A percentile compares a stretch with the other conserved stretches of the same genome.
Conservation (phyloP, 208 protist genomes). For the Trypanosomatidae sp. region DNA sequence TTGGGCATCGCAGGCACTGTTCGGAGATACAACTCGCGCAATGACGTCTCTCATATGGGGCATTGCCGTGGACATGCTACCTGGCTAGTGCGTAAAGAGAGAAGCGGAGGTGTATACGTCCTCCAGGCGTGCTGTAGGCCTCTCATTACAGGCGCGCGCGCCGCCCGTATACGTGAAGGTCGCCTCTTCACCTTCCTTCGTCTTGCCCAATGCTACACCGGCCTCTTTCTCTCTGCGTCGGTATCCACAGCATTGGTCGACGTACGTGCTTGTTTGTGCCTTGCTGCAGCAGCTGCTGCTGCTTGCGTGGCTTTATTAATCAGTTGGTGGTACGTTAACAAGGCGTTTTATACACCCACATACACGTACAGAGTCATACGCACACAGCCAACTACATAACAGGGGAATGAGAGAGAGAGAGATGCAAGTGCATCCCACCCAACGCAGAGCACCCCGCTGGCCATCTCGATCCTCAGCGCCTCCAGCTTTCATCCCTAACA, state of each 20-base stretch:
- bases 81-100: neutral
- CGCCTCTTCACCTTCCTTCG: neutral
- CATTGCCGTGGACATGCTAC: neutral
- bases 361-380: neutral
- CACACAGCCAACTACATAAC: neutral
- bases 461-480: no score
- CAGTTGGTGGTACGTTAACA: neutral
- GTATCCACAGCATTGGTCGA: neutral
- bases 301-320: neutral
- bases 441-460: no score
- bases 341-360: neutral
- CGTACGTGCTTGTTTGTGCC: neutral
- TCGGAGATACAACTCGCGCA: neutral
- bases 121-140: neutral
- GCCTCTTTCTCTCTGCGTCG: neutral
- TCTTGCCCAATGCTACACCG: no score
- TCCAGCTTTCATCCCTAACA: neutral
- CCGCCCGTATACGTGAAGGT: neutral
- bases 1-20: neutral
- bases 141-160: neutral
- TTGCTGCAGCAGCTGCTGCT: no score
- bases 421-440: neutral
- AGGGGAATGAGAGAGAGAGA: constrained; percentile 3
- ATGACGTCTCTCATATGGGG: neutral
- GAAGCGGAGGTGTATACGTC: neutral